Evolutionary conservation across 1,284 basidiomycete genomes (phyloP), one percentile per base, ranked within the genome.

Genomic region (Microbotryomycetes sp.): DNA sequence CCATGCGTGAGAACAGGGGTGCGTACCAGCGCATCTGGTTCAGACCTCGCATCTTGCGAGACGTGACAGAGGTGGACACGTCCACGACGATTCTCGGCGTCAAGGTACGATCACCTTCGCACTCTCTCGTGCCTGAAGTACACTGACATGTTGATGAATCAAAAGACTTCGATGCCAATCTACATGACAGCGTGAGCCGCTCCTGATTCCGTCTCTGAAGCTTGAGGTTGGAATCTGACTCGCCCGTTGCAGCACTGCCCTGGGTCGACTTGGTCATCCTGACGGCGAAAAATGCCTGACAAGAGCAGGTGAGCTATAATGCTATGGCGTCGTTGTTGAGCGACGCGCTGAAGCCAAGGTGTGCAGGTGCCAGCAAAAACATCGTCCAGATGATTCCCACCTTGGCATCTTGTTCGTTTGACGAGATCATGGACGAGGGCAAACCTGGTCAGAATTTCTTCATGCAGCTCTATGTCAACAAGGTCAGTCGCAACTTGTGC

Each of bases 1-100:
- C 78, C 7, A 74, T 77, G 75, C 81, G 92, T 26, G 92, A 97
- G 76, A 96, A 96, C 73, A 86, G 87, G 61, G 81, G 84, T 53
- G 90, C 89, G 0, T 97, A 87, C 74, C 89, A 91, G 46, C 62
- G 64, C 49, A 82, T 97, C 70, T 97, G 92, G 92, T 96, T 97
- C 80, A 82, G 92, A 19, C 92, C 92, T 14, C 83, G 91, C 16
- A 81, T 97, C 48, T 79, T 97, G 9, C 83, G 90, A 26, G 84
- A 96, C 71, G 91, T 97, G 12, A 83, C 83, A 12, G 79, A 80
- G 3, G 85, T 96, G 16, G 88, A 96, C 75, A 92, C 82, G 79
- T 86, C 84, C 23, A 89, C 88, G n/a, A 83, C 76, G 9, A 86
- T 93, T 59, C 79, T 93, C 36, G 88, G 88, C 0, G 81, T 31